Base-by-base conservation (phyloP, 805 yeast genomes). In the Sungouiella thailandica region DNA sequence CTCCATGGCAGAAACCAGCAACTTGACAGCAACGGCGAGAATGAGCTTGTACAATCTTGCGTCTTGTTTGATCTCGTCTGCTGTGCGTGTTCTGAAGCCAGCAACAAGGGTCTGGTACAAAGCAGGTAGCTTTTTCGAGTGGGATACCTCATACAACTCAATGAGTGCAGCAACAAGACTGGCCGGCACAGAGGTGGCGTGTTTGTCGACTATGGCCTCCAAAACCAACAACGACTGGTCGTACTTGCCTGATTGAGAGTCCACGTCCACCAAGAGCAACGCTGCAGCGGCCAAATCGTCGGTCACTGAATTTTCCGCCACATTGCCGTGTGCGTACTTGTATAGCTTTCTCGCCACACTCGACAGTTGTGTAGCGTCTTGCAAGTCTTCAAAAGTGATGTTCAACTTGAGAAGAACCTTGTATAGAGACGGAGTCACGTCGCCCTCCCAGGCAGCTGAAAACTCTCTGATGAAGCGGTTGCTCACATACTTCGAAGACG, bases 21-120 rank as follows among this genome's bases (percentile, higher is more conserved):
- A 43, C 39, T 58, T 58, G 40, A 64, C 54, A 1, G 55, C 67
- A 33, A 64, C 41, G 7, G 49, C 40, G 35, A 55, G 60, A 27
- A 44, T 55, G 29, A 57, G 57, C 29, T 54, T 46, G 38, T 49
- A 62, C 33, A 52, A 49, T 14, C 30, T 22, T 2, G 26, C 18
- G 39, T 48, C 47, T n/a, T 35, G 32, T 9, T 37, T 27, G 29
- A 41, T 33, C 5, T 27, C 23, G 4, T 39, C 40, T 11, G 37
- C 15, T 4, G 39, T 17, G 17, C 32, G 17, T 13, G 26, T 28
- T 35, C n/a, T 28, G 30, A 42, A 24, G 23, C 32, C 26, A 14
- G 18, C 19, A 25, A 35, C 12, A 34, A 45, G 23, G 5, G 32
- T 14, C 7, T 14, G n/a, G 27, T 14, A 32, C 13, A 34, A 23